Conservation (phyloP, 179 eudicot genomes). For the Beta macrorhiza region DNA sequence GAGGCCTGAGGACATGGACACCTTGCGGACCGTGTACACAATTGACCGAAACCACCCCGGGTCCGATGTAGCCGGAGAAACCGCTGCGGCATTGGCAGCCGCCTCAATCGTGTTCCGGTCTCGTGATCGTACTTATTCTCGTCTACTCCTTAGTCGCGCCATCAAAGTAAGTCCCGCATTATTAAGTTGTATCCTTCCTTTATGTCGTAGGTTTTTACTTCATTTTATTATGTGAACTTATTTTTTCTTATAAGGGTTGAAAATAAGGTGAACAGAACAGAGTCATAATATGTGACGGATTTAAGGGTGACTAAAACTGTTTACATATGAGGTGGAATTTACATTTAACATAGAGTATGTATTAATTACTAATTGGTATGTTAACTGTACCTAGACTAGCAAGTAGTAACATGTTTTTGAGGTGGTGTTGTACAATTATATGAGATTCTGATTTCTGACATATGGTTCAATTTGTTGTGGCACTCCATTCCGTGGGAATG, state of each 20-base stretch:
- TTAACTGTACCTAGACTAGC: not conserved
- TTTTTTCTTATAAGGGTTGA: too few relatives aligned
- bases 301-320: too few relatives aligned
- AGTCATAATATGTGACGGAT: too few relatives aligned
- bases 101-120: constrained; percentile 79
- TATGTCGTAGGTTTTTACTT: too few relatives aligned
- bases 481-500: not conserved
- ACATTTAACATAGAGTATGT: too few relatives aligned
- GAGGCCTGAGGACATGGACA: constrained; percentile 97
- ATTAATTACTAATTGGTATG: not conserved
- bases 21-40: constrained; percentile 60
- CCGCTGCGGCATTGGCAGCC: constrained; percentile 95
- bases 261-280: too few relatives aligned
- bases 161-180: constrained; percentile 43
- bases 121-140: constrained; percentile 69
- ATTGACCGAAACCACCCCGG: constrained; percentile 71
- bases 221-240: too few relatives aligned
- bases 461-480: not conserved
- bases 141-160: constrained; percentile 70
- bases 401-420: not conserved
- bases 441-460: constrained; percentile 7
- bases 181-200: too few relatives aligned
- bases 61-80: constrained; percentile 95
- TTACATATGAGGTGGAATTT: not conserved
- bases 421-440: not conserved